phyloP scores from a whole-genome alignment of 371 early-diverging fungal genomes.

The Mortierella sp. region DNA sequence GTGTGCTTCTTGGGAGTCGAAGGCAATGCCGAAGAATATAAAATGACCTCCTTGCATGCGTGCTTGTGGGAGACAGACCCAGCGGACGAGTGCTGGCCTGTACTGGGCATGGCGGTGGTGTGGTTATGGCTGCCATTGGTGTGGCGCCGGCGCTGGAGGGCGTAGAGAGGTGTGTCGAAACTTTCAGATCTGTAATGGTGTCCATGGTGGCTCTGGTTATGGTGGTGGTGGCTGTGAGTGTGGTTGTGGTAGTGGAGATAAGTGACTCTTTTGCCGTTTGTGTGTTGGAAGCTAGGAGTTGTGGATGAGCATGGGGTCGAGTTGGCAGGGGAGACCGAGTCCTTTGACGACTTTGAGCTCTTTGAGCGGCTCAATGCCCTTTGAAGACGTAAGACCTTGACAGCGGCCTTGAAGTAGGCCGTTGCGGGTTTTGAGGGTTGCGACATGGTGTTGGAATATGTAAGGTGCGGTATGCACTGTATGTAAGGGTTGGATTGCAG shows the following conservation, averaged over 20 bases:
- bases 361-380: constrained; percentile 31
- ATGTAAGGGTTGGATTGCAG: neutral
- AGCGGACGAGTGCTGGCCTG: neutral
- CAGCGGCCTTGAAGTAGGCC: constrained; percentile 43
- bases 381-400: constrained; percentile 44
- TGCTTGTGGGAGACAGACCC: neutral
- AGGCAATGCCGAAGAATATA: constrained; percentile 8
- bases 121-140: constrained; percentile 8
- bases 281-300: constrained; percentile 40
- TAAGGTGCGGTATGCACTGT: neutral
- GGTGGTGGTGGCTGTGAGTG: constrained; percentile 4
- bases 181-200: constrained; percentile 20
- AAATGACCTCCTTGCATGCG: constrained; percentile 15
- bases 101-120: neutral
- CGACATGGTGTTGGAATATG: constrained; percentile 16
- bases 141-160: constrained; percentile 33
- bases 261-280: constrained; percentile 43
- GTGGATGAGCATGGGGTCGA: constrained; percentile 28
- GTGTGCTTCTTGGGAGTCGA: constrained; percentile 14
- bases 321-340: neutral
- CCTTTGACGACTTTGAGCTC: constrained; percentile 22
- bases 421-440: constrained; percentile 46
- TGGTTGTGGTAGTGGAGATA: constrained; percentile 18
- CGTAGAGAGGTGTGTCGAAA: constrained; percentile 28
- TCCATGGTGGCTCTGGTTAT: neutral